phyloP scores from a whole-genome alignment of 2,329 filamentous ascomycete genomes.

The Canariomyces notabilis region DNA sequence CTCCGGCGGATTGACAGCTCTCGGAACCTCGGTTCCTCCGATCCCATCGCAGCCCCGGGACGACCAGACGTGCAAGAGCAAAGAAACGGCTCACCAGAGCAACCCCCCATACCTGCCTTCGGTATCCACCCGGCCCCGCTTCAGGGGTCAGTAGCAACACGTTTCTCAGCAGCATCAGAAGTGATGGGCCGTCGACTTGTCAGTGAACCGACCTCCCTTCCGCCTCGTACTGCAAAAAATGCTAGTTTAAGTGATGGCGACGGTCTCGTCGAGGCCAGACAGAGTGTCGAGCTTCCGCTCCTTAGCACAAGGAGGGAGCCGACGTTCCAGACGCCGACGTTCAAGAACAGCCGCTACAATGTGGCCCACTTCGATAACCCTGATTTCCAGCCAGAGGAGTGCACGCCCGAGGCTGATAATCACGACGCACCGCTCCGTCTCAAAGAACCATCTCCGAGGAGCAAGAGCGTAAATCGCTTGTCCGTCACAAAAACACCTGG shows the following conservation, averaged over 20 bases:
- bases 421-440: slow-evolving; percentile 24
- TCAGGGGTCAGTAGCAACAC: neutral
- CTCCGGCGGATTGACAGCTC: slow-evolving; percentile 21
- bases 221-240: too few species aligned
- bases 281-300: too few species aligned
- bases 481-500: neutral
- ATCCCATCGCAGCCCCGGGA: neutral
- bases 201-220: too few species aligned
- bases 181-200: too few species aligned
- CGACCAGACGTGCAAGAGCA: neutral
- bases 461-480: neutral
- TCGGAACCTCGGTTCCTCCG: slow-evolving; percentile 9
- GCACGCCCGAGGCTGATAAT: slow-evolving; percentile 38
- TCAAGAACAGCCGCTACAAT: slow-evolving; percentile 64
- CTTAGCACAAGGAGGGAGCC: slow-evolving; percentile 38
- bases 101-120: neutral
- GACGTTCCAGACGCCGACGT: slow-evolving; percentile 52
- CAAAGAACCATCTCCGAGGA: neutral
- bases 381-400: slow-evolving; percentile 54
- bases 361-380: slow-evolving; percentile 63
- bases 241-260: too few species aligned
- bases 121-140: neutral
- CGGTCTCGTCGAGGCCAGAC: too few species aligned
- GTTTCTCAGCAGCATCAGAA: neutral
- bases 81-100: neutral